phyloP scores from a whole-genome alignment of 1,284 basidiomycete species.

The Austroboletus novae-zelandiae region DNA sequence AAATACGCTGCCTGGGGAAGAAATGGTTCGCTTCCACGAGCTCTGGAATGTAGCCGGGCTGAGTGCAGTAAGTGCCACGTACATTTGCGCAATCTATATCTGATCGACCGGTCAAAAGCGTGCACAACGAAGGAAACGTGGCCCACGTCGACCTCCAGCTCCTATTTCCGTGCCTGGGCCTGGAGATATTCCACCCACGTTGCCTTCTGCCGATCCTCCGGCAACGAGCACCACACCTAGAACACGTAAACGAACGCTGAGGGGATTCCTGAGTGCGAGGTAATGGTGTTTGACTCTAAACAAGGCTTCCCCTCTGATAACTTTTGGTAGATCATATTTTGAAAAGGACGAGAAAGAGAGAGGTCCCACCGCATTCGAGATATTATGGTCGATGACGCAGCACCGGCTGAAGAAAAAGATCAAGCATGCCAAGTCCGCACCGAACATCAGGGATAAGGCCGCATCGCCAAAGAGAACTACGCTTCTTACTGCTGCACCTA shows the following conservation, averaged over 20 bases:
- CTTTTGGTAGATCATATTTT: conserved; percentile 11
- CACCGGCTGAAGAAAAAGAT: conserved; percentile 21
- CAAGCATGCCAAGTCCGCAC: conserved; percentile 25
- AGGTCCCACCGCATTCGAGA: conserved; percentile 4
- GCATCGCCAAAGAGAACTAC: neutral
- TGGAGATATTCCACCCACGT: neutral
- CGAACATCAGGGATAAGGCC: conserved; percentile 19
- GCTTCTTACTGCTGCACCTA: neutral
- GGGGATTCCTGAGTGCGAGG: conserved; percentile 23
- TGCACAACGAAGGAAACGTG: conserved; percentile 19
- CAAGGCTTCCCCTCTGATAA: neutral
- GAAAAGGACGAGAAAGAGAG: conserved; percentile 8
- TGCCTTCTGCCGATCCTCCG: conserved; percentile 3
- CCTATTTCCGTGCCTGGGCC: conserved; percentile 11
- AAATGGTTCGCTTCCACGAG: conserved; percentile 18
- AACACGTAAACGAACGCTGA: conserved; percentile 7
- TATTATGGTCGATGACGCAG: conserved; percentile 14
- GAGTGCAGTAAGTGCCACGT: conserved; percentile 14
- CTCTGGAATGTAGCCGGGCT: conserved; percentile 28
- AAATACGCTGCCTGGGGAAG: conserved; percentile 16
- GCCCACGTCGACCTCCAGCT: conserved; percentile 4
- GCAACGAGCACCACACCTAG: neutral
- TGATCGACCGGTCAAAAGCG: conserved; percentile 18
- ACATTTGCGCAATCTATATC: neutral
- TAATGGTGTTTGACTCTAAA: neutral